phyloP scores from a whole-genome alignment of 2,329 filamentous ascomycete genomes.

The Scleromitrula shiraiana region DNA sequence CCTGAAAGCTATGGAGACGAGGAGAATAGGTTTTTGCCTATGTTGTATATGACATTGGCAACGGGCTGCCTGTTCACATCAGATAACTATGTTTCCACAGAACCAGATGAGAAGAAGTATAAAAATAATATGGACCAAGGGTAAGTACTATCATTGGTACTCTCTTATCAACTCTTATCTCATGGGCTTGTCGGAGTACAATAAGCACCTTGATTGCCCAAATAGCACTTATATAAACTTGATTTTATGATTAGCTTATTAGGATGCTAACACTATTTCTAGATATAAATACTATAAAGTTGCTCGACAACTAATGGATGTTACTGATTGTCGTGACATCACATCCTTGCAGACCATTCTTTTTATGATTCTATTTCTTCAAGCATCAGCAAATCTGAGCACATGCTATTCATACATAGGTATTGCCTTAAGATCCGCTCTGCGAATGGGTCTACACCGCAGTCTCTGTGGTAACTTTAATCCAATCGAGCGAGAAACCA shows the following conservation, averaged over 20 bases:
- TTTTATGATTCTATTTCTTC: constrained; percentile 75
- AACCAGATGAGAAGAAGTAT: constrained; percentile 40
- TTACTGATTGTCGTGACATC: constrained; percentile 65
- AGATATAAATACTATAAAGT: constrained; percentile 70
- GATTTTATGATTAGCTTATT: not conserved
- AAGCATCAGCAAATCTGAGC: constrained; percentile 69
- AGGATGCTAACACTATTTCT: constrained; percentile 11
- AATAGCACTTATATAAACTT: not conserved
- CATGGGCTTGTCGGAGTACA: not conserved
- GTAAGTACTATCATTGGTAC: constrained; percentile 33
- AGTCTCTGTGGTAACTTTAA: constrained; percentile 56
- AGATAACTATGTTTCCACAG: constrained; percentile 34
- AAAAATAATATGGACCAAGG: constrained; percentile 47
- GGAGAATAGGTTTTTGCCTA: constrained; percentile 60
- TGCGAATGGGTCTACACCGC: constrained; percentile 71
- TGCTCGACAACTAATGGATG: constrained; percentile 57
- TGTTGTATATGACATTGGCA: constrained; percentile 63
- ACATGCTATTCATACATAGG: constrained; percentile 76
- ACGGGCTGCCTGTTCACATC: constrained; percentile 67
- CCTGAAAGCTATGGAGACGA: constrained; percentile 54
- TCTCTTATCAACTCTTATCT: not conserved
- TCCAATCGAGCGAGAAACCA: constrained; percentile 54
- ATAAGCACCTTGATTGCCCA: no score
- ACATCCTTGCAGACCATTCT: constrained; percentile 66
- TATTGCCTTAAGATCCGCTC: constrained; percentile 65